A percentile compares a stretch with the other conserved stretches of the same genome.
Evolutionary conservation across 345 rosid genomes (phyloP).

Genomic region (Schrenkiella parvula): DNA sequence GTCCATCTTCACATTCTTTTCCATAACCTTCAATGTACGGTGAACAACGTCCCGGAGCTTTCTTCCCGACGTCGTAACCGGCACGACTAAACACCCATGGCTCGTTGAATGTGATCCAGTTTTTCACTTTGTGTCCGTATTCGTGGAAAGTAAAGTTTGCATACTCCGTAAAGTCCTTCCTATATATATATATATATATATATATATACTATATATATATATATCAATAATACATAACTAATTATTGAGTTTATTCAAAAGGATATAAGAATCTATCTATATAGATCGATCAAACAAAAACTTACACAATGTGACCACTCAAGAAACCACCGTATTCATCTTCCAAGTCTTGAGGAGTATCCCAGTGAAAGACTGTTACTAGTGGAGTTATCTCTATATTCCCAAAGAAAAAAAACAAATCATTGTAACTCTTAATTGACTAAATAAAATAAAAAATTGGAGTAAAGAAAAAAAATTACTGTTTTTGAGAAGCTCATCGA

Average conservation of each 20-base stretch:
- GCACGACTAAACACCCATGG: constrained; percentile 36
- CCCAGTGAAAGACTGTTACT: constrained; percentile 35
- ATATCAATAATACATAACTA: too few relatives aligned
- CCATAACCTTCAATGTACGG: neutral
- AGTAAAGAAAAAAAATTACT: neutral
- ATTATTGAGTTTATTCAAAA: too few relatives aligned
- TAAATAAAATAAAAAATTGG: too few relatives aligned
- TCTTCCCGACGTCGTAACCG: constrained; percentile 30
- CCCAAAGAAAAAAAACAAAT: neutral
- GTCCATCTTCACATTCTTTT: constrained; percentile 7
- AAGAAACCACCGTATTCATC: constrained; percentile 37
- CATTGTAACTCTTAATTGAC: neutral
- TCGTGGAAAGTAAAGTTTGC: constrained; percentile 30
- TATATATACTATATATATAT: too few relatives aligned
- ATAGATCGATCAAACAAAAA: neutral
- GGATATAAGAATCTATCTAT: neutral
- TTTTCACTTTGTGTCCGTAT: constrained; percentile 29
- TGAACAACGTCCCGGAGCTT: constrained; percentile 38
- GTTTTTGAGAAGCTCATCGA: constrained; percentile 44
- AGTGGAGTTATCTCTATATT: constrained; percentile 13
- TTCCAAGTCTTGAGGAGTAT: constrained; percentile 33
- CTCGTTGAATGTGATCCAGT: constrained; percentile 33
- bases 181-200: too few relatives aligned
- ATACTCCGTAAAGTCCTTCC: constrained; percentile 23
- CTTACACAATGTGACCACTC: constrained; percentile 30